Evolutionary conservation across 2,329 filamentous ascomycete species (phyloP).

Genomic region (Sclerotiophoma versabilis): DNA sequence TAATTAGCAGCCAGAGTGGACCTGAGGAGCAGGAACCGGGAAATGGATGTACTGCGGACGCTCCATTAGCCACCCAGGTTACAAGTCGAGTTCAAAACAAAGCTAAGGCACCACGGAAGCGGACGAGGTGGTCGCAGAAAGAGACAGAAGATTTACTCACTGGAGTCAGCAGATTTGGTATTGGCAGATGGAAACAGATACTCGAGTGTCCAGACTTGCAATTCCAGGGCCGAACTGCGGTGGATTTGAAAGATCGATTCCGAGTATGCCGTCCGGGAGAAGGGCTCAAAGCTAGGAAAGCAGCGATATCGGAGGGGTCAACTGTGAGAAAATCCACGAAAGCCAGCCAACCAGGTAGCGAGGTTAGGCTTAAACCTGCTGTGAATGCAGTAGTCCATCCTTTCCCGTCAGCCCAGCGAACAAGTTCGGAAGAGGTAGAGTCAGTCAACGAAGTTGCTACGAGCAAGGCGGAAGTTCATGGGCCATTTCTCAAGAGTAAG

Average conservation of each 20-base stretch:
- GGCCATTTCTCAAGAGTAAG: slow-evolving; percentile 58
- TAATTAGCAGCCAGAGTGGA: background rate
- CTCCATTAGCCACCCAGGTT: background rate
- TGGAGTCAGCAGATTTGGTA: slow-evolving; percentile 67
- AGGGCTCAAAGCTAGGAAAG: slow-evolving; percentile 31
- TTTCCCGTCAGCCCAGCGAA: background rate
- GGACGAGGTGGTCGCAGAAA: slow-evolving; percentile 67
- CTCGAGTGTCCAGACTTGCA: slow-evolving; percentile 62
- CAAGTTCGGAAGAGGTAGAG: background rate
- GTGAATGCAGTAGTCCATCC: background rate
- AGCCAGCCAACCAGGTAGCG: background rate
- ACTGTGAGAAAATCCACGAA: background rate
- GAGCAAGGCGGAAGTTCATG: slow-evolving; percentile 56
- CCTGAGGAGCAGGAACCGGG: background rate
- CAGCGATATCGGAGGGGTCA: slow-evolving; percentile 50
- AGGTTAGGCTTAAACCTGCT: background rate
- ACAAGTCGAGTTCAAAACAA: slow-evolving; percentile 20
- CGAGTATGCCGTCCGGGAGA: slow-evolving; percentile 60
- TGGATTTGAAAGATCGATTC: slow-evolving; percentile 69
- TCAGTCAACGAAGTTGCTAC: slow-evolving; percentile 11
- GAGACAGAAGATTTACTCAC: slow-evolving; percentile 65
- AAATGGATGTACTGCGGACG: background rate
- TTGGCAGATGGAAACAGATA: slow-evolving; percentile 71
- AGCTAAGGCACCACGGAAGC: slow-evolving; percentile 57
- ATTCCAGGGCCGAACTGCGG: slow-evolving; percentile 66